Conservation (phyloP, 228 moss, liverwort and hornwort species). For the Sphagnum magellanicum region DNA sequence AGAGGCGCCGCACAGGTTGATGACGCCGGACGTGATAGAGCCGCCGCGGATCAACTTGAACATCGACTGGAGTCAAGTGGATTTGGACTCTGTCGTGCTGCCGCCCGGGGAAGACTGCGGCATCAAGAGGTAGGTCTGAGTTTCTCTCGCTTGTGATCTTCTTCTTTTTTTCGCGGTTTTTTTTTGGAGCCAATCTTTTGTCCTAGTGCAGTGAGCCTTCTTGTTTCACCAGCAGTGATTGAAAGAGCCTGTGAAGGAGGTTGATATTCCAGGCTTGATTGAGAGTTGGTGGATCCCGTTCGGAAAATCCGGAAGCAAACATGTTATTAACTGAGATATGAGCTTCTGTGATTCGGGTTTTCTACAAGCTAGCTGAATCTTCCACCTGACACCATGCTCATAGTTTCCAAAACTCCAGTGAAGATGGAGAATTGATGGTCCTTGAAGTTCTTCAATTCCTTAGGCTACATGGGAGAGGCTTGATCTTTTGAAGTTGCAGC, state of each 20-base stretch:
- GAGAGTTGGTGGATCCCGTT: too few relatives aligned
- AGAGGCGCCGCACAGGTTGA: constrained; percentile 74
- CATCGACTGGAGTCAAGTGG: constrained; percentile 85
- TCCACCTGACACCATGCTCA: too few relatives aligned
- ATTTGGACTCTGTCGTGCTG: constrained; percentile 79
- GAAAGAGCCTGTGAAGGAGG: background rate
- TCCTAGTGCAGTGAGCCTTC: background rate
- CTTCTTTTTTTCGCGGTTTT: background rate
- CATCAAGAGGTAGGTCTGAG: constrained; percentile 57
- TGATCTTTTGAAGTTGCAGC: too few relatives aligned
- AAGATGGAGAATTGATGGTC: too few relatives aligned
- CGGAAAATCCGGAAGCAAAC: too few relatives aligned
- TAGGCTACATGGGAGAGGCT: too few relatives aligned
- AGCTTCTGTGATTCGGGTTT: too few relatives aligned
- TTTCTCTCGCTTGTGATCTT: background rate
- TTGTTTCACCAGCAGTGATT: background rate
- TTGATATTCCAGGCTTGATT: background rate
- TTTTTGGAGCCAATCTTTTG: background rate
- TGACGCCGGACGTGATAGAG: constrained; percentile 62
- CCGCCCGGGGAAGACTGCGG: constrained; percentile 83
- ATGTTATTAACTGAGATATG: too few relatives aligned
- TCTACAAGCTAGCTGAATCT: too few relatives aligned
- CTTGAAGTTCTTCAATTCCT: too few relatives aligned
- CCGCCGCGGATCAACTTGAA: constrained; percentile 64
- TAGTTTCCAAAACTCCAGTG: too few relatives aligned